These are phyloP conservation scores for Carallia brachiata DNA, from an alignment of 345 rosid species.

Conservation along the genomic window DNA sequence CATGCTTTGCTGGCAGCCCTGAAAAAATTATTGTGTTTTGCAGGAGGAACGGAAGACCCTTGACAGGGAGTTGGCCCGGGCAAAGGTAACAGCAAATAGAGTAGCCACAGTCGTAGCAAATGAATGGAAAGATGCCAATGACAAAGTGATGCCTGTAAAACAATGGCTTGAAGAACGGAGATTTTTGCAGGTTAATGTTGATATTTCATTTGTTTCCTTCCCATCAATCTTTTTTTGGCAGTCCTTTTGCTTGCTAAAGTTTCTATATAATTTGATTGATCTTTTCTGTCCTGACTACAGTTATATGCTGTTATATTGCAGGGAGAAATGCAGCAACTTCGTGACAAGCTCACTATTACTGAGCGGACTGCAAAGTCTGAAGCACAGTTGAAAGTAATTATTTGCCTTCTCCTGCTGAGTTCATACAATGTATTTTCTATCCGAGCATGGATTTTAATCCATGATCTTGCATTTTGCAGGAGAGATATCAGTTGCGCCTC, in stretches of 20 bases:
- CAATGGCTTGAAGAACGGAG: conserved; percentile 99
- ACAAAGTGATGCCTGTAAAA: conserved; percentile 98
- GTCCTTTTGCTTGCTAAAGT: conserved; percentile 18
- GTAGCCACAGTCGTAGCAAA: conserved; percentile 97
- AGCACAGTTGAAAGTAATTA: conserved; percentile 85
- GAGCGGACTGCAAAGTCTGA: conserved; percentile 96
- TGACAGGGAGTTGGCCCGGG: conserved; percentile 95
- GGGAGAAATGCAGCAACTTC: conserved; percentile 99
- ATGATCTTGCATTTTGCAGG: conserved; percentile 44
- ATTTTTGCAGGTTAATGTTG: conserved; percentile 73
- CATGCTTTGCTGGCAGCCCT: conserved; percentile 1
- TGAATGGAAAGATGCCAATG: conserved; percentile 95
- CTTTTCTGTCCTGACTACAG: background rate
- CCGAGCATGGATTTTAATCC: conserved; percentile 14
- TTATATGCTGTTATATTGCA: conserved; percentile 23
- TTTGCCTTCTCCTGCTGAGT: conserved; percentile 12
- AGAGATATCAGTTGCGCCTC: conserved; percentile 81
- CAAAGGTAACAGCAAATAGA: conserved; percentile 94
- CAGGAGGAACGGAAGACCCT: conserved; percentile 96
- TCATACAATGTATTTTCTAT: conserved; percentile 2
- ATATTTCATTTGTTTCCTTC: conserved; percentile 14
- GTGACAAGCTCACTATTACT: conserved; percentile 71
- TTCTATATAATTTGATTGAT: conserved; percentile 8
- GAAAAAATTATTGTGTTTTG: conserved; percentile 8
- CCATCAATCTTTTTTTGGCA: background rate